Evolutionary conservation across 805 yeast species (phyloP), one percentile per base, ranked within the genome.

Genomic region (Saccharomycopsis microspora): DNA sequence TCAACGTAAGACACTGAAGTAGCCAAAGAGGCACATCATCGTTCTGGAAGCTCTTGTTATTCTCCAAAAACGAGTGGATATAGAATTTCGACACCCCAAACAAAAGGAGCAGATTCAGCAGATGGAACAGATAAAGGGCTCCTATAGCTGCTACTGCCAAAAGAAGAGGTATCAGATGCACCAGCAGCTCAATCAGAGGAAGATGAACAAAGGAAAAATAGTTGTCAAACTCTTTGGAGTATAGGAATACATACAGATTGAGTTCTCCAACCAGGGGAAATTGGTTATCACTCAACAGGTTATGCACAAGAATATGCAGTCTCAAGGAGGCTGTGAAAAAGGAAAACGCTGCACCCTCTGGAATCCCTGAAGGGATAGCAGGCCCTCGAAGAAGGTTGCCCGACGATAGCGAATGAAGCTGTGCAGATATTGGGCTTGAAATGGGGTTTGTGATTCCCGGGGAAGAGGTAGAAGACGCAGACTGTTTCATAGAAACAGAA

Each of bases 141-240:
- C 97, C 97, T 49, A 89, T 76, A 10, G 95, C 82, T 1, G 93
- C 83, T 75, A 88, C 83, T 3, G 94, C 78, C 47, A 88, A 66
- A 4, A 86, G 60, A 42, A 89, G 69, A 2, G 95, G 89, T 45
- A 58, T 70, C 67, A 58, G 78, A 61, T 60, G 79, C 62, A 63
- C 72, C 59, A 60, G 72, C 65, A 68, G 71, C 43, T 66, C 64
- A 52, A 76, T 70, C 43, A 74, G 74, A 27, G 85, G 85, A 42
- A 83, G 65, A 63, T 88, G 96, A 53, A 89, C 76, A 60, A 88
- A 87, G 29, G 94, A 89, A 64, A 86, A 82, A 60, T 83, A 88
- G 48, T 76, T 76, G 65, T 84, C 83, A 64, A 87, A 88, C 58
- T 86, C 88, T 45, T 74, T 70, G 54, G 78, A 85, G 64, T 79